Evolutionary conservation across 2,329 filamentous ascomycete genomes (phyloP).

Genomic region (Pseudogymnoascus sp.): DNA sequence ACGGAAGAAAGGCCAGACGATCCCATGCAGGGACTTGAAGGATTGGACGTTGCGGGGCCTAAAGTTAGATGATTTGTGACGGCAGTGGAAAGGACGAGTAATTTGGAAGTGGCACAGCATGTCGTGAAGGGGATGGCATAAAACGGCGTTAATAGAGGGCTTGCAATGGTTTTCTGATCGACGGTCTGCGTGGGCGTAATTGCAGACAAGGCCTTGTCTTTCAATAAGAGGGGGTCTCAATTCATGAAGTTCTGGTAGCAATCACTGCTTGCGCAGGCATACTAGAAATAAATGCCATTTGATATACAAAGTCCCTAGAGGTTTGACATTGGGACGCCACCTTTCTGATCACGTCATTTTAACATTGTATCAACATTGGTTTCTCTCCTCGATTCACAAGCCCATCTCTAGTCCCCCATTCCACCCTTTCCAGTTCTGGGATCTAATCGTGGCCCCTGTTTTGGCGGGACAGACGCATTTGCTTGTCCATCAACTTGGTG

Average conservation of each 20-base stretch:
- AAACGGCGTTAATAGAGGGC: constrained; percentile 3
- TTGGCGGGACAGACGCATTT: constrained; percentile 77
- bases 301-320: constrained; percentile 11
- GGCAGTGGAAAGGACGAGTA: not conserved
- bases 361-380: constrained; percentile 11
- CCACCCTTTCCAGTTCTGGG: not conserved
- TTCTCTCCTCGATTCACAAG: not conserved
- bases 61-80: constrained; percentile 56
- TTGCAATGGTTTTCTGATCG: constrained; percentile 16
- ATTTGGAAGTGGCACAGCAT: constrained; percentile 2
- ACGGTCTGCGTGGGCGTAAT: not conserved
- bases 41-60: constrained; percentile 88
- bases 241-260: constrained; percentile 7
- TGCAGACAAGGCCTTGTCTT: not conserved
- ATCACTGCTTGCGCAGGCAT: not conserved
- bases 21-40: constrained; percentile 93
- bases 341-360: constrained; percentile 6
- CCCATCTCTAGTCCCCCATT: not conserved
- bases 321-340: constrained; percentile 10
- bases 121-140: not conserved
- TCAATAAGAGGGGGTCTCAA: not conserved
- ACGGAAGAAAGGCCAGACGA: constrained; percentile 59
- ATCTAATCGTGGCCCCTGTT: constrained; percentile 31
- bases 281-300: constrained; percentile 11
- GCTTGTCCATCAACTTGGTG: constrained; percentile 88